These are phyloP conservation scores for Solanum pinnatisectum DNA, from an alignment of 257 asterid species.

Conservation along the genomic window DNA sequence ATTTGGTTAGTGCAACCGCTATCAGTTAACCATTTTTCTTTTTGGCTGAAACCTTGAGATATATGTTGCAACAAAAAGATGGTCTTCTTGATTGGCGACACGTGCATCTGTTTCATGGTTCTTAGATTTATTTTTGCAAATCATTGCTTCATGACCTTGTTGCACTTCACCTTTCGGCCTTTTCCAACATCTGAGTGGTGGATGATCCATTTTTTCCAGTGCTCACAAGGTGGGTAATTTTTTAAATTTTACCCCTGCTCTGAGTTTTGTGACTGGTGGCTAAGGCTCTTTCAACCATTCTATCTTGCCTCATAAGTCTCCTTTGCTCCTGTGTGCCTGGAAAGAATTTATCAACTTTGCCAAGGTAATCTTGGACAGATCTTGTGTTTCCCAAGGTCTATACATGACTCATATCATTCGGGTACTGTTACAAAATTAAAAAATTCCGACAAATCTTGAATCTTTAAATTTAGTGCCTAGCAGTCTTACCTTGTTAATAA, in stretches of 20 bases:
- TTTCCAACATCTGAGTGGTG: background rate
- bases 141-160: background rate
- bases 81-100: background rate
- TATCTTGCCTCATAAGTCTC: background rate
- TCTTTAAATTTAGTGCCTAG: background rate
- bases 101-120: background rate
- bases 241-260: background rate
- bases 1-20: background rate
- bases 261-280: background rate
- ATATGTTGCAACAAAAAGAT: background rate
- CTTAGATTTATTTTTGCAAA: background rate
- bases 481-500: background rate
- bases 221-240: background rate
- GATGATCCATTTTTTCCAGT: background rate
- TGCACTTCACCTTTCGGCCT: background rate
- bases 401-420: background rate
- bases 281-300: background rate
- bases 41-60: background rate
- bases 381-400: background rate
- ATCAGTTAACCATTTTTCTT: background rate
- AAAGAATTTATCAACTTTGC: background rate
- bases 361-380: background rate
- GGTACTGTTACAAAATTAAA: background rate
- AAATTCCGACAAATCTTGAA: background rate
- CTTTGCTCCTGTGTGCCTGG: background rate